A percentile compares a stretch with the other conserved stretches of the same genome.
These are phyloP conservation scores for Nigrospora sphaerica DNA, from an alignment of 2,329 filamentous ascomycete species.

Conservation along the genomic window DNA sequence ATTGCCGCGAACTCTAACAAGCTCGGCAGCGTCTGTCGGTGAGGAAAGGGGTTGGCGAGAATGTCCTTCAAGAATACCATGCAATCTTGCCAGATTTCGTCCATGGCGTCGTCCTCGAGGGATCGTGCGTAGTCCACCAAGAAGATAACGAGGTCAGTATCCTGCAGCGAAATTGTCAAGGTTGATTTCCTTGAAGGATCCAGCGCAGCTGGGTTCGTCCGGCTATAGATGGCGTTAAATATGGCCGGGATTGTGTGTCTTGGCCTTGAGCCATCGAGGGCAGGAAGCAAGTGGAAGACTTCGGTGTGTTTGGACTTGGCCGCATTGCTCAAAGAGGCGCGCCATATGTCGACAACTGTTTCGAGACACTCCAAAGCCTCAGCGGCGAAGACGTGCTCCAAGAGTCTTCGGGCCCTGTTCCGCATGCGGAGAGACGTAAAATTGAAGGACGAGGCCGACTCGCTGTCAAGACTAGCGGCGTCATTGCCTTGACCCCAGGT, in stretches of 20 bases:
- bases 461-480: conserved; percentile 50
- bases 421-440: conserved; percentile 89
- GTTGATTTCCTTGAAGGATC: conserved; percentile 79
- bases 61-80: conserved; percentile 85
- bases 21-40: conserved; percentile 80
- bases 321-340: conserved; percentile 36
- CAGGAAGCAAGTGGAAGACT: conserved; percentile 81
- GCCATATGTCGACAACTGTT: conserved; percentile 83
- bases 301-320: conserved; percentile 48
- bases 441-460: conserved; percentile 73
- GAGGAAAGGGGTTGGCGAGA: conserved; percentile 87
- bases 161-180: conserved; percentile 75
- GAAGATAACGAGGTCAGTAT: conserved; percentile 81
- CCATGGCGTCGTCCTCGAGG: conserved; percentile 92
- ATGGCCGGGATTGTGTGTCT: conserved; percentile 89
- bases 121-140: conserved; percentile 84
- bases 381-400: conserved; percentile 88
- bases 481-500: conserved; percentile 73
- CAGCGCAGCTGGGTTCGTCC: conserved; percentile 76
- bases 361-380: conserved; percentile 92
- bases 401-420: conserved; percentile 76
- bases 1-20: conserved; percentile 85
- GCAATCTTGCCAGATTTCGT: conserved; percentile 96
- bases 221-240: conserved; percentile 93
- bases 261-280: conserved; percentile 83